Evolutionary conservation across 164 flowering plant species (phyloP), one percentile per base, ranked within the genome.

Genomic region (Sextonia rubra): DNA sequence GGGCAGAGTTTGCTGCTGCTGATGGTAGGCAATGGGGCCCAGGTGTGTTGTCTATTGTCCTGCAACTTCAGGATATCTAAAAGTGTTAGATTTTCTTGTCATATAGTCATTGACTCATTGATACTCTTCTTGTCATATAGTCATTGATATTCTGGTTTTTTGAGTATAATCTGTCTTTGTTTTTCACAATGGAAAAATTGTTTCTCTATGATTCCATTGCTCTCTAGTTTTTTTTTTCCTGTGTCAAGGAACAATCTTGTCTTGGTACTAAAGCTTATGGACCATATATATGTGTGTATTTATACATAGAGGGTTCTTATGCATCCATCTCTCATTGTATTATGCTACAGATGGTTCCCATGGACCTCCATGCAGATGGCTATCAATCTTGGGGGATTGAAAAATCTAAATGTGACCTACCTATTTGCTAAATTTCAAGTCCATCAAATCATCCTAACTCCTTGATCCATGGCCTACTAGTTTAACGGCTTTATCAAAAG

Each of bases 1-100:
- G 86, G 66, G 89, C 86, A 12, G 91, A 85, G 74, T 25, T 64
- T 26, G 44, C 67, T 25, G 27, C 37, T 18, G 20, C 44, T 1
- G 67, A 64, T 64, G 20, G 32, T 26, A 64, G 67, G 20, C 67
- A 11, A 15, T 64, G 67, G 67, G 67, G 67, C 3, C n/a, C 67
- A 25, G 67, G 67, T 64, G 15, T 6, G 44, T 37, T 37, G 44
- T 7, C 44, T 37, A 9, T 27, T 64, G 66, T 64, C 17, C 22
- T 29, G 2, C 12, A 29, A 25, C 67, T 15, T 18, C 17, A 27
- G 3, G 20, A 64, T 15, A 27, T 29, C 17, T 5, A 0, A 29
- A 25, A 25, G 27, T 14, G 26, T 17, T 64, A 11, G 26, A 26
- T 64, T 6, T 11, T 64, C 32, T 25, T 61, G 22, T 61, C 25